Conservation (phyloP, 257 asterid genomes). For the Gentiana dahurica region DNA sequence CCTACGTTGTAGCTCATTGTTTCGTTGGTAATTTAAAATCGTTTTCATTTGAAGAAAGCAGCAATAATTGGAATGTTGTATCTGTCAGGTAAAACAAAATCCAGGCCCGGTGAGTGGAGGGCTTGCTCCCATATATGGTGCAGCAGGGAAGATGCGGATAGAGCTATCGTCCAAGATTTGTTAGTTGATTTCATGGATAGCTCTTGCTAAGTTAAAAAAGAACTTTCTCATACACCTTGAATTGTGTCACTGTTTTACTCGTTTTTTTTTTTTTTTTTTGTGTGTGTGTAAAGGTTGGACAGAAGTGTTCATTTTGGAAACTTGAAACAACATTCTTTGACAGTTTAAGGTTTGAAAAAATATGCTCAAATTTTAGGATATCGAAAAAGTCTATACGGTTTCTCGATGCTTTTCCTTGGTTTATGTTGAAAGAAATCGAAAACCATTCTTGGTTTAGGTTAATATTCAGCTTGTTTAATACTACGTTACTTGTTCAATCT, state of each 20-base stretch:
- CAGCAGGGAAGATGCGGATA: conserved; percentile 96
- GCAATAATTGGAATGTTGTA: not conserved
- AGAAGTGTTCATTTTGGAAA: not conserved
- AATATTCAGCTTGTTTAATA: too few species aligned
- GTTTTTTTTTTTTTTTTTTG: not conserved
- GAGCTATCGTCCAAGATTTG: conserved; percentile 83
- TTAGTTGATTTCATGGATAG: conserved; percentile 87
- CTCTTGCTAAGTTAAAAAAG: conserved; percentile 33
- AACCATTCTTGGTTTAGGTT: too few species aligned
- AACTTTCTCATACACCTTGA: not conserved
- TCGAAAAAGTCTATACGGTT: too few species aligned
- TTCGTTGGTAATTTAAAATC: too few species aligned
- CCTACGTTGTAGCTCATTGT: too few species aligned
- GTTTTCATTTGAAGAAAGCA: too few species aligned
- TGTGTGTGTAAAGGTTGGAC: conserved; percentile 6
- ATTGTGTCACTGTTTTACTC: not conserved
- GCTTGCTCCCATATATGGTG: conserved; percentile 96
- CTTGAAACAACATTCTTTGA: too few species aligned
- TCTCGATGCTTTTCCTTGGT: too few species aligned
- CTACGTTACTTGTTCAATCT: too few species aligned
- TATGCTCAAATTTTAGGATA: too few species aligned
- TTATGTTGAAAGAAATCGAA: too few species aligned
- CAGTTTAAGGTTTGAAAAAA: too few species aligned
- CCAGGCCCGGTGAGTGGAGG: conserved; percentile 94
- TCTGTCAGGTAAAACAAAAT: conserved; percentile 73